A percentile compares a stretch with the other conserved stretches of the same genome.
Conservation (phyloP, 306 rosid species). For the Castanopsis chinensis region DNA sequence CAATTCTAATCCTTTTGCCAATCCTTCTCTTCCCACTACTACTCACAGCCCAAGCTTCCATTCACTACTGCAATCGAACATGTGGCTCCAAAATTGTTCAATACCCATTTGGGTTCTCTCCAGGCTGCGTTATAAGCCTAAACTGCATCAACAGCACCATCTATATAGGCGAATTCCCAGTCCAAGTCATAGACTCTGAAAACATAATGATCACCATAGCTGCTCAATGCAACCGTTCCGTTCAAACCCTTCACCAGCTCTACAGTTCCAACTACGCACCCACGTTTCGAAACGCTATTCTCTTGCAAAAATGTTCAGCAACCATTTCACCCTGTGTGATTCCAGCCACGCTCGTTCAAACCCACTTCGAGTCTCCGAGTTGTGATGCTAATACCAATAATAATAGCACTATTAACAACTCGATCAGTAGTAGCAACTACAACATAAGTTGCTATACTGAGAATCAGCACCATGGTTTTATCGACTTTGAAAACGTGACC, state of each 20-base stretch:
- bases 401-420: neutral
- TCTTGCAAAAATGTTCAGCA: slow-evolving; percentile 48
- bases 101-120: slow-evolving; percentile 81
- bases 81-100: slow-evolving; percentile 37
- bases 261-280: slow-evolving; percentile 68
- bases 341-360: slow-evolving; percentile 49
- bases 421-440: slow-evolving; percentile 7
- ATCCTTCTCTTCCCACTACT: slow-evolving; percentile 8
- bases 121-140: slow-evolving; percentile 64
- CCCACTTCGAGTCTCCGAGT: slow-evolving; percentile 40
- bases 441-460: slow-evolving; percentile 58
- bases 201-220: slow-evolving; percentile 43
- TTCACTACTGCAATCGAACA: slow-evolving; percentile 40
- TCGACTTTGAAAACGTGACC: slow-evolving; percentile 19
- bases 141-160: slow-evolving; percentile 39
- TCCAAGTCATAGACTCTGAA: slow-evolving; percentile 28
- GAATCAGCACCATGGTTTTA: slow-evolving; percentile 18
- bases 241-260: slow-evolving; percentile 36
- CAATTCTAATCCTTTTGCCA: neutral
- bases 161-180: slow-evolving; percentile 55
- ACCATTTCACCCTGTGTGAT: slow-evolving; percentile 39
- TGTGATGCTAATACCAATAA: slow-evolving; percentile 26
- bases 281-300: slow-evolving; percentile 62
- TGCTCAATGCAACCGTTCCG: slow-evolving; percentile 54
- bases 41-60: slow-evolving; percentile 23